Evolutionary conservation across 306 rosid species (phyloP), one percentile per base, ranked within the genome.

Genomic region (Heteromeles arbutifolia): DNA sequence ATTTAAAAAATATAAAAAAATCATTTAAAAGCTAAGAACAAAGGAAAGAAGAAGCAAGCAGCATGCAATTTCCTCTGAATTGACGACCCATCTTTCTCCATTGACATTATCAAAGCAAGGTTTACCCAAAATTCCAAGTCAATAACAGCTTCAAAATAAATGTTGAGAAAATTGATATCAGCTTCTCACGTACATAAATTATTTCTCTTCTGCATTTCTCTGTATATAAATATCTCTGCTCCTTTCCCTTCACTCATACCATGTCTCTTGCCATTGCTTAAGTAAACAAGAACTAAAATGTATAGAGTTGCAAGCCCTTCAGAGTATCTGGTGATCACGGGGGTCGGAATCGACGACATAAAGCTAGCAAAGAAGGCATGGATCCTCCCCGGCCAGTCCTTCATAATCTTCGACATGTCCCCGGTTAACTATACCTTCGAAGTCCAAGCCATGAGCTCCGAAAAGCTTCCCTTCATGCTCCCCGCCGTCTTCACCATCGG

Each of bases 361-460:
- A 87, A 82, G 57, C 70, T 87, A 0, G 87, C 80, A 13, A 86
- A 87, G 79, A 86, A 87, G 68, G 84, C 84, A 73, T 83, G 83
- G 89, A 21, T 87, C 22, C 22, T 74, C 1, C 90, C 88, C 1
- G 84, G 88, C 2, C 88, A 88, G n/a, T 54, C 57, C 8, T 72
- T 12, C 65, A 56, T 68, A 8, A 3, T 29, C 50, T 70, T 87
- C 45, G 89, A 88, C 75, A 71, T 90, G 19, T 79, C 92, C 10
- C 88, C 92, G 0, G 88, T 86, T 0, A 90, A 87, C 79, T 90
- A 87, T 82, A 90, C 90, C 52, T 86, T 90, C 76, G 74, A 90
- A 11, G 89, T 87, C 4, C 88, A 90, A 45, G 95, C 95, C 34
- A 90, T 86, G 96, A 86, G 88, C 26, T 85, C 85, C 9, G 89